Evolutionary conservation across 257 asterid species (phyloP).

Genomic region (Parsonsia alboflavescens): DNA sequence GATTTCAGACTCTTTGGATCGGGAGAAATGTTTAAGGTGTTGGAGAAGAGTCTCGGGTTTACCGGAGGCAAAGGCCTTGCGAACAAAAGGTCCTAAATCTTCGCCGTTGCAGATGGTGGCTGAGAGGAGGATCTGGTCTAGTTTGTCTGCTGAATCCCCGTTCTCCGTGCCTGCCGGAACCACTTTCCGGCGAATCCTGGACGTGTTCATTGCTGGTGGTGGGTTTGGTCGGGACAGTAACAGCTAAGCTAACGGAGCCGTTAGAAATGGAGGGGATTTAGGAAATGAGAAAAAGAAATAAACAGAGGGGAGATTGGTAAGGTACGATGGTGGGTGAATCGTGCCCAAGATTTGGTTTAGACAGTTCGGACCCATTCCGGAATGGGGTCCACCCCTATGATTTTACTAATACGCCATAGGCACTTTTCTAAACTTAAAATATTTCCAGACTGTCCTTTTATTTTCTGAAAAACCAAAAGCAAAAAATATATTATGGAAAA

Average conservation of each 20-base stretch:
- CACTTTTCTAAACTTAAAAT: no score
- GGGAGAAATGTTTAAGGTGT: conserved; percentile 71
- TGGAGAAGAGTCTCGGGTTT: conserved; percentile 80
- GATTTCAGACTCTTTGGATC: conserved; percentile 88
- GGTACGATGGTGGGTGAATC: conserved; percentile 18
- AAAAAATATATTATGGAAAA: no score
- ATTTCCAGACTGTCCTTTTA: neutral
- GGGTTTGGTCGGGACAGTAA: conserved; percentile 20
- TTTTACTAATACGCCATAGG: conserved; percentile 5
- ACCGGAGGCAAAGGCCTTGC: conserved; percentile 78
- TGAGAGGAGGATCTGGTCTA: conserved; percentile 82
- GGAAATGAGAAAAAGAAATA: conserved; percentile 18
- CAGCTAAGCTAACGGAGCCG: conserved; percentile 37
- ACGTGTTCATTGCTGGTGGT: conserved; percentile 38
- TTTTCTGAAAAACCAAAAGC: neutral
- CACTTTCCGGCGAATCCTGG: conserved; percentile 75
- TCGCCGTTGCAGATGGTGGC: conserved; percentile 91
- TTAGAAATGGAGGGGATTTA: conserved; percentile 42
- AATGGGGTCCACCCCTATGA: neutral
- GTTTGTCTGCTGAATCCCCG: conserved; percentile 79
- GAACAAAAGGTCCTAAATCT: conserved; percentile 79
- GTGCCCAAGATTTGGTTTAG: conserved; percentile 8
- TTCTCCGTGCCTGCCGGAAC: conserved; percentile 58
- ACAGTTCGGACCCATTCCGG: neutral
- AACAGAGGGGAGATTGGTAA: neutral